A percentile compares a stretch with the other conserved stretches of the same genome.
phyloP scores from a whole-genome alignment of 495 filamentous ascomycete species.

The Oleoguttula mirabilis region DNA sequence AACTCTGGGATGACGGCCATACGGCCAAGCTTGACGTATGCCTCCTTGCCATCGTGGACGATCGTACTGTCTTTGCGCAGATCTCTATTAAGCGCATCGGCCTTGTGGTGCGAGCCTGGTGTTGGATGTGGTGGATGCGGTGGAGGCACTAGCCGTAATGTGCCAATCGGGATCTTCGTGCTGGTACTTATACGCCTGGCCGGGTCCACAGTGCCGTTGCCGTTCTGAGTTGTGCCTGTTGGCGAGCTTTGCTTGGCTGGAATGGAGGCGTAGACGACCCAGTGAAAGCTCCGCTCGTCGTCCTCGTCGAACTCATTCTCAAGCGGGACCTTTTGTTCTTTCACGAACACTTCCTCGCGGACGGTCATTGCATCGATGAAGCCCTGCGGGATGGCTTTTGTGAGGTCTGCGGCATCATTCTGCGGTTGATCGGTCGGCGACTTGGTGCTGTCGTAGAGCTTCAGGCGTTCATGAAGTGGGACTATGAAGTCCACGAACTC shows the following conservation, averaged over 20 bases:
- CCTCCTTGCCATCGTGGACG: conserved; percentile 47
- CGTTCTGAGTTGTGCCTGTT: not conserved
- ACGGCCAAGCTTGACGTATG: conserved; percentile 67
- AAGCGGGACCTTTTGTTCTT: conserved; percentile 57
- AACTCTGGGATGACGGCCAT: conserved; percentile 54
- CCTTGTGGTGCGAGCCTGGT: conserved; percentile 27
- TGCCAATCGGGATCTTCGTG: conserved; percentile 47
- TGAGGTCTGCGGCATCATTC: conserved; percentile 32
- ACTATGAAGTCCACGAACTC: conserved; percentile 20
- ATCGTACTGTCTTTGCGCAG: conserved; percentile 25
- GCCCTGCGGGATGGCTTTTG: conserved; percentile 38
- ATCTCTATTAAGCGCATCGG: conserved; percentile 15
- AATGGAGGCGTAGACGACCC: conserved; percentile 58
- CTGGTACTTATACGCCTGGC: conserved; percentile 18
- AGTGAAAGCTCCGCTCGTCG: conserved; percentile 68
- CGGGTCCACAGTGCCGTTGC: conserved; percentile 1
- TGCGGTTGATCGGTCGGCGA: conserved; percentile 34
- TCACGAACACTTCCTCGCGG: conserved; percentile 63
- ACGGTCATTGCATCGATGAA: conserved; percentile 73
- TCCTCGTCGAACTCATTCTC: conserved; percentile 68
- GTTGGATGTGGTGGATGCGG: conserved; percentile 51
- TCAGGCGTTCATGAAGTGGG: conserved; percentile 13
- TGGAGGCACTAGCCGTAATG: conserved; percentile 67
- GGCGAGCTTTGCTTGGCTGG: conserved; percentile 27
- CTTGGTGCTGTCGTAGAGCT: conserved; percentile 33